Base-by-base conservation (phyloP, 306 rosid species). In the Coriaria nepalensis region DNA sequence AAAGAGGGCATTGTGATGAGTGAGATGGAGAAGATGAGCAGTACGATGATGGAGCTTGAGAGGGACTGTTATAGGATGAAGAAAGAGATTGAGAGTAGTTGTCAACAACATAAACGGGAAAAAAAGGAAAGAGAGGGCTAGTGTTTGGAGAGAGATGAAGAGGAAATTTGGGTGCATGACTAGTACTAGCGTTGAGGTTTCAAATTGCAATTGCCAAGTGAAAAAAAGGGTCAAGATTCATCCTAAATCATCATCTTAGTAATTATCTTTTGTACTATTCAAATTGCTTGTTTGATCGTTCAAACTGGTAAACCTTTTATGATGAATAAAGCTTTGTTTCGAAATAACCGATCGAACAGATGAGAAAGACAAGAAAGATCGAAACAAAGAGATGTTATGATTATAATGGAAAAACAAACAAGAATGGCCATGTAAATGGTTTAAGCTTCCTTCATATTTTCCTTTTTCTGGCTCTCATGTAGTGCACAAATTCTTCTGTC, bases 81-180 rank as follows among this genome's bases (percentile, higher is more conserved):
- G 55, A 69, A 45, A 41, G 64, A 63, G 60, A 75, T 67, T 33
- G 61, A 57, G 52, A 61, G 47, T 10, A 67, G 68, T 49, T 33
- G 66, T 20, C 60, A 56, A 43, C 55, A 53, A 59, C 36, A 47
- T 5, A 20, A 20, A 20, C 2, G 29, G 39, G 68, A 11, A n/a
- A n/a, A n/a, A n/a, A 52, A 65, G 44, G 63, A 74, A 66, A 43
- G 69, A 60, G 29, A 79, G 67, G 42, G 43, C 13, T 2, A 69
- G 77, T 43, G 54, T 75, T 67, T 79, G 87, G 82, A 52, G 34
- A 40, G 69, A 63, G 45, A 67, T 75, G 87, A 75, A 75, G 73
- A 75, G 79, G 47, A 79, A 75, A 61, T 75, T 79, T 15, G 82
- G 82, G 4, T 79, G 87, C 63, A 45, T 64, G 39, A 62, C 37